phyloP scores from a whole-genome alignment of 169 alveolate species.

The Plasmodium inui region DNA sequence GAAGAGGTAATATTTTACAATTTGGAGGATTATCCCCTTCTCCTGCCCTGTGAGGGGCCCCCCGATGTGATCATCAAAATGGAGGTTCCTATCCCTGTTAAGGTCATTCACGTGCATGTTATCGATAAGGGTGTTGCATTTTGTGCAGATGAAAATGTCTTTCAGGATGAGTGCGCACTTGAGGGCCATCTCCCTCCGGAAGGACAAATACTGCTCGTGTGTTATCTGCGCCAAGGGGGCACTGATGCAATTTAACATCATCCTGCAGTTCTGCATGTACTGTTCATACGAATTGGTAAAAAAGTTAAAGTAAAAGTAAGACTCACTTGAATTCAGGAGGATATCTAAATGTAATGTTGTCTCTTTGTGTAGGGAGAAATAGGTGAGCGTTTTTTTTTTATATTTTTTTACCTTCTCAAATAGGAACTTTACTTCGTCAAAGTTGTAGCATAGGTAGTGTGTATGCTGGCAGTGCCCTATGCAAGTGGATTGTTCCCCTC shows the following conservation, averaged over 20 bases:
- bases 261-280: slow-evolving; percentile 32
- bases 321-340: slow-evolving; percentile 51
- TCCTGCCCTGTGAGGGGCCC: slow-evolving; percentile 22
- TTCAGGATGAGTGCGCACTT: slow-evolving; percentile 54
- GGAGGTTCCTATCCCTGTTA: slow-evolving; percentile 10
- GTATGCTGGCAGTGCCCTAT: neutral
- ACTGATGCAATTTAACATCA: slow-evolving; percentile 24
- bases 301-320: slow-evolving; percentile 61
- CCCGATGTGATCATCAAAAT: slow-evolving; percentile 48
- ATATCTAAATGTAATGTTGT: slow-evolving; percentile 72
- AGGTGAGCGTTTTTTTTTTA: slow-evolving; percentile 47
- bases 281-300: slow-evolving; percentile 53
- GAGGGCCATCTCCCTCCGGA: slow-evolving; percentile 36
- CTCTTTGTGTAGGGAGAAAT: slow-evolving; percentile 50
- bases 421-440: slow-evolving; percentile 17
- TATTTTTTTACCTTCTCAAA: slow-evolving; percentile 67
- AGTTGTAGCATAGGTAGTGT: slow-evolving; percentile 54
- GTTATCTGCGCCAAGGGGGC: slow-evolving; percentile 38
- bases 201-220: slow-evolving; percentile 52
- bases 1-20: slow-evolving; percentile 27
- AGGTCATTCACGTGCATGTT: slow-evolving; percentile 28
- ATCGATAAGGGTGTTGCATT: slow-evolving; percentile 40
- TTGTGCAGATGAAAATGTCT: slow-evolving; percentile 54
- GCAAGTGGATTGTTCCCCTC: neutral
- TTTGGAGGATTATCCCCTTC: slow-evolving; percentile 24